Evolutionary conservation across 176 grass and related monocot species (phyloP), one percentile per base, ranked within the genome.

Genomic region (Rhynchospora pubera): DNA sequence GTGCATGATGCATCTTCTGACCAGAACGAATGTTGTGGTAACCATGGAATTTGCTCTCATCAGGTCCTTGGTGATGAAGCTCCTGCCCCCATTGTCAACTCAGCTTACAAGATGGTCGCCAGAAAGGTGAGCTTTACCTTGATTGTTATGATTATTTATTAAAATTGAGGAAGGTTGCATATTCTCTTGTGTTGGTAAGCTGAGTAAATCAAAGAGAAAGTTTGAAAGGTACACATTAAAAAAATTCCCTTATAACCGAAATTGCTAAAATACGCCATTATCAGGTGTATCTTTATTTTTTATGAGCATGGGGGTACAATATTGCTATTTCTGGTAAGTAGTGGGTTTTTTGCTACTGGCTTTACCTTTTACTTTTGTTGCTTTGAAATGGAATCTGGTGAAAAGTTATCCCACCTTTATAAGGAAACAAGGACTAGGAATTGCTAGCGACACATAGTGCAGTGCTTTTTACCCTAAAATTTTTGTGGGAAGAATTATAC

Each of bases 41-140:
- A 87, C 84, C 90, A 91, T 94, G 92, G 92, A 23, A 97, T 97
- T 79, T 94, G 95, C 84, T 97, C 95, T 50, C 92, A 86, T 87
- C 90, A 94, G 82, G 85, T 97, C 83, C 92, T 94, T 68, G 86
- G 83, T 34, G 92, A 97, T 13, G 87, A 94, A 83, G 79, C 75
- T 69, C 80, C 90, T 80, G 78, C 61, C 72, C 80, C 90, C 57
- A 88, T 82, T 68, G 76, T 13, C 65, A 91, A 85, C 10, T 53
- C 76, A 7, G 61, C 86, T 85, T 79, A 47, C 72, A 97, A 69
- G 47, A 89, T 88, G 86, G 69, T 89, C 85, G 89, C 87, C 79
- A 92, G 90, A 94, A 97, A 94, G 90, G 95, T 94, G 88, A 76
- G 73, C 69, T 68, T 88, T 61, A 77, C 24, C 72, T 55, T 9